Percentiles rank a stretch among this genome's conserved stretches.
These are phyloP conservation scores for Phialophora tarda DNA, from an alignment of 2,329 filamentous ascomycete species.

Conservation along the genomic window DNA sequence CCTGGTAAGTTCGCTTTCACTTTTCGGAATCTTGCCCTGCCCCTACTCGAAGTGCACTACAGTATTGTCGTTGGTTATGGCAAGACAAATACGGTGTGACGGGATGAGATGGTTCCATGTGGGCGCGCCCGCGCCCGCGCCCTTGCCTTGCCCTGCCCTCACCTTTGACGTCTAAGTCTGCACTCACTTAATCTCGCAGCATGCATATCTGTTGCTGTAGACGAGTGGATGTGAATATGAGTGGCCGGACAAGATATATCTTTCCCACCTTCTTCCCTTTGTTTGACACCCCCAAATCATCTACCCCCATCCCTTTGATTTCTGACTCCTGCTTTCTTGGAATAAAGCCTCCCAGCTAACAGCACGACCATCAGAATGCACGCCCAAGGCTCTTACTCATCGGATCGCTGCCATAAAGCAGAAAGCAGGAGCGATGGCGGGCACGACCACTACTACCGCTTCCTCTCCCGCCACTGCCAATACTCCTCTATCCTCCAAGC, in stretches of 20 bases:
- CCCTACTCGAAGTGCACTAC: background rate
- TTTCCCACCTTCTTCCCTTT: background rate
- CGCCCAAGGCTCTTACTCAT: conserved; percentile 28
- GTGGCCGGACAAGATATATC: background rate
- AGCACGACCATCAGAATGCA: conserved; percentile 21
- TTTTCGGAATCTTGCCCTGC: background rate
- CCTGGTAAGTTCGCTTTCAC: conserved; percentile 3
- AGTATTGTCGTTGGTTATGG: background rate
- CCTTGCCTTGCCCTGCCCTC: background rate
- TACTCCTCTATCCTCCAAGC: background rate
- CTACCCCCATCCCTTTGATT: too few relatives aligned
- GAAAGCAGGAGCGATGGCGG: background rate
- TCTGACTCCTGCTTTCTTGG: background rate
- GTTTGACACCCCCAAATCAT: background rate
- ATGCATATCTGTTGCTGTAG: background rate
- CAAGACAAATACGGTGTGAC: background rate
- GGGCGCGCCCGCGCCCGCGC: background rate
- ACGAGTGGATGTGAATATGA: background rate
- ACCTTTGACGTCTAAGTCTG: too few relatives aligned
- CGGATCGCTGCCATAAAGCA: conserved; percentile 19
- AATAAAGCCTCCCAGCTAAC: background rate
- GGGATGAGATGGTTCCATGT: background rate
- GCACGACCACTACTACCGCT: background rate
- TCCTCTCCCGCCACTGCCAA: background rate
- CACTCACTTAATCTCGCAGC: background rate